Percentiles rank a stretch among this genome's conserved stretches.
phyloP scores from a whole-genome alignment of 805 yeast genomes.

The Candida schatavii region DNA sequence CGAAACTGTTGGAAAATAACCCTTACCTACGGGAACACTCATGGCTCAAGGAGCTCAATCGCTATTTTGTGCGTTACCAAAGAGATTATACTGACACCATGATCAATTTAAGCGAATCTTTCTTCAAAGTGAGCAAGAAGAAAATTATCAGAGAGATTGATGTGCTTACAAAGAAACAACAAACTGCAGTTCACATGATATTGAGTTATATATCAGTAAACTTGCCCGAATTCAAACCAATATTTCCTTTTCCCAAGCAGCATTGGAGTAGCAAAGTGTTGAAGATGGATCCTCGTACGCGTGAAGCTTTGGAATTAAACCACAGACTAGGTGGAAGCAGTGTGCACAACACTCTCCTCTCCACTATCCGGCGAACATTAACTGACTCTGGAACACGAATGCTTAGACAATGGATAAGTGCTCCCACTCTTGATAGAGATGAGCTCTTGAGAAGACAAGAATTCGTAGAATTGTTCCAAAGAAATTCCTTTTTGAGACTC shows the following conservation, averaged over 20 bases:
- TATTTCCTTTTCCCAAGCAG: conserved; percentile 65
- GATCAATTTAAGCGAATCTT: conserved; percentile 32
- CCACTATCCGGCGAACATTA: conserved; percentile 68
- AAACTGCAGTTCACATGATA: conserved; percentile 57
- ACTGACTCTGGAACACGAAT: conserved; percentile 81
- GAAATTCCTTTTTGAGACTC: conserved; percentile 17
- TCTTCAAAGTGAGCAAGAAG: conserved; percentile 16
- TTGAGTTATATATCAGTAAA: conserved; percentile 70
- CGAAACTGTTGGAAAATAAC: conserved; percentile 40
- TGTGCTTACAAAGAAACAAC: conserved; percentile 35
- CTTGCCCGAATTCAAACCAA: conserved; percentile 63
- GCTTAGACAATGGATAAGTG: conserved; percentile 76
- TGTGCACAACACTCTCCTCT: conserved; percentile 64
- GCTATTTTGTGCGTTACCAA: conserved; percentile 59
- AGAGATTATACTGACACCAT: conserved; percentile 9
- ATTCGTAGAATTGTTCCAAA: conserved; percentile 31
- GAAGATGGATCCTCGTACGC: conserved; percentile 79
- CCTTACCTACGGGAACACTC: conserved; percentile 37
- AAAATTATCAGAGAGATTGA: conserved; percentile 28
- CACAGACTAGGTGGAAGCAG: conserved; percentile 47
- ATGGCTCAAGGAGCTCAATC: conserved; percentile 46
- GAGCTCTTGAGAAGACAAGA: conserved; percentile 53
- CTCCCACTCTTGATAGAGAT: conserved; percentile 63
- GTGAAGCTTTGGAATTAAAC: conserved; percentile 74
- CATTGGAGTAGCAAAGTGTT: conserved; percentile 51